Conservation (phyloP, 2,329 filamentous ascomycete species). For the Cryphonectria naterciae region DNA sequence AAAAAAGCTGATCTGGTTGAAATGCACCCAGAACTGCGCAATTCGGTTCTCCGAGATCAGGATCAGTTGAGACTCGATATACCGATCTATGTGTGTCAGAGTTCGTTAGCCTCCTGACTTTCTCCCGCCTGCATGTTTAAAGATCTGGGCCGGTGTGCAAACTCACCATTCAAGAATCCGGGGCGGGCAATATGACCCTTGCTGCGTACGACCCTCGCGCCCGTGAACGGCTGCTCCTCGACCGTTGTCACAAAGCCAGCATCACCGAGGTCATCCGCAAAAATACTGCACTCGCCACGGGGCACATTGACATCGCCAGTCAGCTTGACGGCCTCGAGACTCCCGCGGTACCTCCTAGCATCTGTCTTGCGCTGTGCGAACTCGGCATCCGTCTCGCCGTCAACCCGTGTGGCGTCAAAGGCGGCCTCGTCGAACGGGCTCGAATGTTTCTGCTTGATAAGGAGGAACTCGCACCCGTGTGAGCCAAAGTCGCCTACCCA, state of each 20-base stretch:
- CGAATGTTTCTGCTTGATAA: slow-evolving; percentile 74
- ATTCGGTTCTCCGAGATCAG: slow-evolving; percentile 76
- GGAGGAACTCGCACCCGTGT: slow-evolving; percentile 87
- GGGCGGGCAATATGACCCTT: slow-evolving; percentile 76
- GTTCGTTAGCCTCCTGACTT: slow-evolving; percentile 21
- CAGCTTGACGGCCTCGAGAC: slow-evolving; percentile 83
- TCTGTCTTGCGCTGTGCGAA: slow-evolving; percentile 51
- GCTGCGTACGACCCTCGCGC: slow-evolving; percentile 73
- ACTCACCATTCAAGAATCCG: slow-evolving; percentile 74
- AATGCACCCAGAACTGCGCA: slow-evolving; percentile 79
- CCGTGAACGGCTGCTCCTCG: slow-evolving; percentile 70
- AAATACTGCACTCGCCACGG: slow-evolving; percentile 81
- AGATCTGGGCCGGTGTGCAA: neutral
- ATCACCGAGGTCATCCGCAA: slow-evolving; percentile 75
- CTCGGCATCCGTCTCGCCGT: slow-evolving; percentile 50
- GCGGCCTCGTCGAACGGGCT: slow-evolving; percentile 44
- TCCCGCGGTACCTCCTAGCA: slow-evolving; percentile 63
- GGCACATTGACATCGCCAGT: slow-evolving; percentile 92
- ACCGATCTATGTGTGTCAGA: slow-evolving; percentile 61
- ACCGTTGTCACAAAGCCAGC: slow-evolving; percentile 67
- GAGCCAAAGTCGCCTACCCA: slow-evolving; percentile 90
- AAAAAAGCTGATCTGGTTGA: slow-evolving; percentile 64
- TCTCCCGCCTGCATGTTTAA: neutral
- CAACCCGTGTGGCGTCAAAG: slow-evolving; percentile 40
- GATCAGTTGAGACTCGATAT: slow-evolving; percentile 75